Percentiles rank a stretch among this genome's conserved stretches.
Evolutionary conservation across 345 rosid species (phyloP).

Genomic region (Populus simonii): DNA sequence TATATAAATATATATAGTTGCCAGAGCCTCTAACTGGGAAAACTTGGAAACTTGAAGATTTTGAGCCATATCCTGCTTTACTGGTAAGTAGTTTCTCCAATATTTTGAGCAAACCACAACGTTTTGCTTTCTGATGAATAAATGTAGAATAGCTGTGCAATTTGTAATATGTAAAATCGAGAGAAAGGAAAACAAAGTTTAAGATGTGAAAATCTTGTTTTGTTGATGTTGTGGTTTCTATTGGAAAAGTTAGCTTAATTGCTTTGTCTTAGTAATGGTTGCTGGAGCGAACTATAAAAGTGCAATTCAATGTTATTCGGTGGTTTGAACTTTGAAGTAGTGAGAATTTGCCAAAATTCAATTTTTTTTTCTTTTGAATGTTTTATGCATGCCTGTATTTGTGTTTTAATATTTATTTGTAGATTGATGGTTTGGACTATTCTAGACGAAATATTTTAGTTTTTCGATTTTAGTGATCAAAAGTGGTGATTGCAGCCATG

Average conservation of each 20-base stretch:
- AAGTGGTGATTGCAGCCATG: background rate
- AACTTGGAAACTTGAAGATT: constrained; percentile 71
- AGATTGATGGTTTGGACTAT: background rate
- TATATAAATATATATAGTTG: constrained; percentile 36
- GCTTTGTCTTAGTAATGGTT: background rate
- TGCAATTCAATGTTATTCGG: background rate
- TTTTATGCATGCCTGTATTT: background rate
- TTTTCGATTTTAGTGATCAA: background rate
- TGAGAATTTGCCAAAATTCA: background rate
- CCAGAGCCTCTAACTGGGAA: constrained; percentile 83
- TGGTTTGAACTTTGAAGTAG: background rate
- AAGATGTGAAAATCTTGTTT: background rate
- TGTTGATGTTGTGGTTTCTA: background rate
- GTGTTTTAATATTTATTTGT: background rate
- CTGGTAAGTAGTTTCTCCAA: constrained; percentile 41
- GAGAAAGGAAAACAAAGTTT: background rate
- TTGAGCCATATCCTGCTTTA: constrained; percentile 73
- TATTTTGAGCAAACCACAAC: background rate
- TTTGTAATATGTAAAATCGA: background rate
- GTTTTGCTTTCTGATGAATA: constrained; percentile 1
- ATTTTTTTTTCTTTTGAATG: background rate
- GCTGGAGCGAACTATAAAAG: background rate
- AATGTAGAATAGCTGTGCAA: background rate
- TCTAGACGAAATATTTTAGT: background rate
- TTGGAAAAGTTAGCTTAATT: background rate